phyloP scores from a whole-genome alignment of 2,329 filamentous ascomycete genomes.

The Atkinsonella hypoxylon region DNA sequence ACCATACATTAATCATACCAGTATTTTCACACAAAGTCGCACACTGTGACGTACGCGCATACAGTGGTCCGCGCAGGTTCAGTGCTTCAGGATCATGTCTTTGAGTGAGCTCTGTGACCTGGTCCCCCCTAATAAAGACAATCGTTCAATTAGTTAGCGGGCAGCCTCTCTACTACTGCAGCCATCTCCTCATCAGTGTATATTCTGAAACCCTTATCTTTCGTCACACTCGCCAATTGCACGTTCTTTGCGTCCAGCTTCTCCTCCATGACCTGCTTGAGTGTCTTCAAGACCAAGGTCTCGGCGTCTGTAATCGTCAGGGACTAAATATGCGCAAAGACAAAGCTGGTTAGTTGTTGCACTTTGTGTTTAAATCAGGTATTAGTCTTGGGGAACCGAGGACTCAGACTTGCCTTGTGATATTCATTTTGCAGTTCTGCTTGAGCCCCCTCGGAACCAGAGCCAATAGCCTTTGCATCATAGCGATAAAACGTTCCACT shows the following conservation, averaged over 20 bases:
- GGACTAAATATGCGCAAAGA: conserved; percentile 38
- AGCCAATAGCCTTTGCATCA: conserved; percentile 97
- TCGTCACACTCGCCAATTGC: conserved; percentile 93
- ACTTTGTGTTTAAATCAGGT: background rate
- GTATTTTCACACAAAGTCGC: conserved; percentile 9
- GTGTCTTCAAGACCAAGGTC: conserved; percentile 87
- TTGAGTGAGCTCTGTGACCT: conserved; percentile 5
- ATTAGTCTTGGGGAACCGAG: background rate
- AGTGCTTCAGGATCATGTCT: conserved; percentile 7
- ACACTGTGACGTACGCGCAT: background rate
- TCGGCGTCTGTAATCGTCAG: conserved; percentile 87
- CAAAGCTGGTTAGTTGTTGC: background rate
- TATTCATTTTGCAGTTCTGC: conserved; percentile 98
- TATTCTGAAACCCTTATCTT: conserved; percentile 96
- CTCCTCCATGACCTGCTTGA: conserved; percentile 99
- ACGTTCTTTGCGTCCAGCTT: conserved; percentile 99
- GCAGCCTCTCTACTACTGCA: conserved; percentile 73
- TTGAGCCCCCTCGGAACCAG: conserved; percentile 92
- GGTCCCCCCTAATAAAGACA: background rate
- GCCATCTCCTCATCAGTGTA: conserved; percentile 98
- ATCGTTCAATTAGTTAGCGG: conserved; percentile 40
- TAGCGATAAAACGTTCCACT: conserved; percentile 98
- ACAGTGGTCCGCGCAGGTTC: background rate
- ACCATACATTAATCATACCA: conserved; percentile 20
- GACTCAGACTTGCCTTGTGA: conserved; percentile 53